Conservation (phyloP, 1,284 basidiomycete genomes). For the Xanthoconium separans region DNA sequence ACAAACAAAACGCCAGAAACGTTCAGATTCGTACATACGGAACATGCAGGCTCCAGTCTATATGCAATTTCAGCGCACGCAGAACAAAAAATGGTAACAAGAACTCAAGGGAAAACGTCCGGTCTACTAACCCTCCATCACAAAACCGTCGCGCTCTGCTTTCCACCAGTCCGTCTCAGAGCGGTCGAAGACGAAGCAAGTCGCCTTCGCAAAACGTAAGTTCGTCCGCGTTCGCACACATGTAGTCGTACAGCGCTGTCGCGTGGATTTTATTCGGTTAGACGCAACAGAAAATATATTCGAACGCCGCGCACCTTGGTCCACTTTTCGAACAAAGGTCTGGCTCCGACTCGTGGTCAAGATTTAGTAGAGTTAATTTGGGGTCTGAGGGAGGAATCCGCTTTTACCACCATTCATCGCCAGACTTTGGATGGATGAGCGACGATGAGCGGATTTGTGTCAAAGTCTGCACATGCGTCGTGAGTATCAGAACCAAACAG, state of each 20-base stretch:
- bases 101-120: no score
- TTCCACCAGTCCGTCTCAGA: constrained; percentile 93
- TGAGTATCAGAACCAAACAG: constrained; percentile 6
- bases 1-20: no score
- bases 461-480: constrained; percentile 58
- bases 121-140: constrained; percentile 60
- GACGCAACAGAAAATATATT: not conserved
- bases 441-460: constrained; percentile 78
- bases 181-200: constrained; percentile 69
- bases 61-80: no score
- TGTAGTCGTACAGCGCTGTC: constrained; percentile 79
- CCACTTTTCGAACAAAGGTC: constrained; percentile 78
- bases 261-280: constrained; percentile 52
- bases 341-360: no score
- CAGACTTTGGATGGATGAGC: constrained; percentile 98
- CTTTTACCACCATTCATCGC: constrained; percentile 69
- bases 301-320: constrained; percentile 53
- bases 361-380: no score
- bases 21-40: no score
- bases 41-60: no score
- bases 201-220: constrained; percentile 82
- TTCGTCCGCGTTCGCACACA: constrained; percentile 71
- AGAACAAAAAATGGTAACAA: no score
- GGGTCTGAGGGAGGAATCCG: constrained; percentile 91
- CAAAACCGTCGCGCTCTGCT: constrained; percentile 75